Evolutionary conservation across 148 eudicot species (phyloP), one percentile per base, ranked within the genome.

Genomic region (Camellia sinensis): DNA sequence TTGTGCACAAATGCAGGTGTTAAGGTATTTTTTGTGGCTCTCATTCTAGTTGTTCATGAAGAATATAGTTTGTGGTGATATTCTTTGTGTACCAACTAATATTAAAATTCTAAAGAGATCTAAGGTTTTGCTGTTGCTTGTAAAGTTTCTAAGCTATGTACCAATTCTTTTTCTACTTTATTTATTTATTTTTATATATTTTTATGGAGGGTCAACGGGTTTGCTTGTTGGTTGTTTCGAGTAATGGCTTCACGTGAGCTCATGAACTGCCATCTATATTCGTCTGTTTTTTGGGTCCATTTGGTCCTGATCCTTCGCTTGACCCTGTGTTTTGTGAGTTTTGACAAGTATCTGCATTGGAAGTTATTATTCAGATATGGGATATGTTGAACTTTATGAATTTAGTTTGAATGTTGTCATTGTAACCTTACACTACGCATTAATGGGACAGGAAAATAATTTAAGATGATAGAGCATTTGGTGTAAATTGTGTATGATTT

Each of bases 1-100:
- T 74, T 94, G 44, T 94, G 98, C 82, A 82, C 59, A 57, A 84
- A 84, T 41, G 96, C 98, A 75, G 98, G 98, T 80, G 96, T 91
- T 14, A 91, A 91, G 93, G 93, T 89, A 84, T 61, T 22, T 73
- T 72, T 17, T 53, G 7, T 64, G 44, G 41, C 65, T 6, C 46
- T 43, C 2, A 3, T 2, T 18, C 9, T 37, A 37, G 46, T 45
- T 45, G 15, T 64, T 6, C 21, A 50, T 77, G 59, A 44, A 11
- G 18, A 29, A 3, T 45, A 48, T 5, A 48, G 8, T 9, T 70
- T 70, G 2, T 18, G 54, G 21, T 6, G 29, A 3, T 44, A 40
- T 50, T 60, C 5, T 50, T 21, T 71, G 52, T 7, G 52, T 22
- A 9, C 6, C 1, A 1, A 53, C 60, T 72, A 13, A 52, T n/a